Percentiles rank a stretch among this genome's conserved stretches.
These are phyloP conservation scores for Combretum micranthum DNA, from an alignment of 345 rosid species.

Conservation along the genomic window DNA sequence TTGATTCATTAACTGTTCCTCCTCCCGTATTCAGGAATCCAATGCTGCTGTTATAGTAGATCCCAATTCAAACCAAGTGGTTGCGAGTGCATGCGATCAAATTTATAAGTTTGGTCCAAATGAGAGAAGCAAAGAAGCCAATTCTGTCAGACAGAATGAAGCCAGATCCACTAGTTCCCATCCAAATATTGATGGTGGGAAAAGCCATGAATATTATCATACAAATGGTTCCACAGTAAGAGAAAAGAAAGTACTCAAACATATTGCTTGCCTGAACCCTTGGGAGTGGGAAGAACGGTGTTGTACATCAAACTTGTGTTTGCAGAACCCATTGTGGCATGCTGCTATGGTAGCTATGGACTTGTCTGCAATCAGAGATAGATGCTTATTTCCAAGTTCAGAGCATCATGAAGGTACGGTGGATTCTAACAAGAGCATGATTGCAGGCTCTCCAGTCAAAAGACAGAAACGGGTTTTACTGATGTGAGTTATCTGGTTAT, in stretches of 20 bases:
- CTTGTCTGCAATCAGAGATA: slow-evolving; percentile 78
- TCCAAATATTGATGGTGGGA: slow-evolving; percentile 9
- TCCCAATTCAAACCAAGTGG: slow-evolving; percentile 43
- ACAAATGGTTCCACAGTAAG: slow-evolving; percentile 19
- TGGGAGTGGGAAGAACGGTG: slow-evolving; percentile 51
- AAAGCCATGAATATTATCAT: slow-evolving; percentile 7
- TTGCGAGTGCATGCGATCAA: slow-evolving; percentile 67
- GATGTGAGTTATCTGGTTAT: slow-evolving; percentile 21
- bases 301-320: slow-evolving; percentile 16
- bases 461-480: slow-evolving; percentile 40
- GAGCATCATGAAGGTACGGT: slow-evolving; percentile 18
- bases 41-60: slow-evolving; percentile 89
- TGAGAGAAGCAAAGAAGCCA: slow-evolving; percentile 12
- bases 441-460: slow-evolving; percentile 38
- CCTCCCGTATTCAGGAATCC: slow-evolving; percentile 34
- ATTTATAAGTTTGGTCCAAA: slow-evolving; percentile 19
- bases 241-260: slow-evolving; percentile 11
- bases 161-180: neutral
- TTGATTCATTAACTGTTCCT: slow-evolving; percentile 2
- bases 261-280: slow-evolving; percentile 67
- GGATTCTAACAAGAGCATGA: slow-evolving; percentile 14
- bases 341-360: slow-evolving; percentile 80
- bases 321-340: slow-evolving; percentile 72
- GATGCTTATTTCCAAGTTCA: slow-evolving; percentile 39
- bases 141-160: slow-evolving; percentile 11